These are phyloP conservation scores for Phytophthora cactorum DNA, from an alignment of 352 stramenopile species.

Conservation along the genomic window DNA sequence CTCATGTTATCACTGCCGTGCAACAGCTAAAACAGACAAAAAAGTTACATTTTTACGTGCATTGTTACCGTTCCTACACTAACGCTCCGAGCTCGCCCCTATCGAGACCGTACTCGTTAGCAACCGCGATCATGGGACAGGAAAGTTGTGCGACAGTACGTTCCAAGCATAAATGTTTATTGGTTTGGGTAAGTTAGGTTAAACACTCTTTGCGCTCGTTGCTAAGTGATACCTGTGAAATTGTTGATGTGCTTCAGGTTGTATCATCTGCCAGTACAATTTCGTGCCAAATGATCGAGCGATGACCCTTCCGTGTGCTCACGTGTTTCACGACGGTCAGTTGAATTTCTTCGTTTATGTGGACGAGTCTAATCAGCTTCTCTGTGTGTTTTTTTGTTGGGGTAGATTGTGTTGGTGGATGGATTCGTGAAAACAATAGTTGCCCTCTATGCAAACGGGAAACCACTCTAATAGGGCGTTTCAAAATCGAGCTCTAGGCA, in stretches of 20 bases:
- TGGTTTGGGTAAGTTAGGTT: too few species aligned
- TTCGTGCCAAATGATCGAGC: slow-evolving; percentile 61
- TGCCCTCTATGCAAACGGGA: slow-evolving; percentile 78
- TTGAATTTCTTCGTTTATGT: not conserved
- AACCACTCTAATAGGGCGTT: slow-evolving; percentile 51
- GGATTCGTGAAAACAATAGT: slow-evolving; percentile 83
- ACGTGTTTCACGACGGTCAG: slow-evolving; percentile 80
- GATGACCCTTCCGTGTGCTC: slow-evolving; percentile 74
- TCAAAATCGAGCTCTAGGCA: too few species aligned
- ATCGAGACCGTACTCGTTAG: not conserved
- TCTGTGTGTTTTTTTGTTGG: not conserved
- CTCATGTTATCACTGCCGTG: not conserved
- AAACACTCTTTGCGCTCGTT: too few species aligned
- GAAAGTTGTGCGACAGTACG: not conserved
- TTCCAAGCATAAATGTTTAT: too few species aligned
- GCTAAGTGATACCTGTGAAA: too few species aligned
- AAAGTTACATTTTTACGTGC: not conserved
- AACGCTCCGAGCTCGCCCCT: not conserved
- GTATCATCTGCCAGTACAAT: slow-evolving; percentile 78
- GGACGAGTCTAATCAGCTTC: slow-evolving; percentile 5
- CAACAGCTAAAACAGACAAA: not conserved
- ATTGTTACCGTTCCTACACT: not conserved
- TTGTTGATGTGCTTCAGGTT: slow-evolving; percentile 34
- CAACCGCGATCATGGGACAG: not conserved
- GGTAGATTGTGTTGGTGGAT: slow-evolving; percentile 72